A percentile compares a stretch with the other conserved stretches of the same genome.
These are phyloP conservation scores for Chaetothyriales sp. DNA, from an alignment of 2,329 filamentous ascomycete species.

Conservation along the genomic window DNA sequence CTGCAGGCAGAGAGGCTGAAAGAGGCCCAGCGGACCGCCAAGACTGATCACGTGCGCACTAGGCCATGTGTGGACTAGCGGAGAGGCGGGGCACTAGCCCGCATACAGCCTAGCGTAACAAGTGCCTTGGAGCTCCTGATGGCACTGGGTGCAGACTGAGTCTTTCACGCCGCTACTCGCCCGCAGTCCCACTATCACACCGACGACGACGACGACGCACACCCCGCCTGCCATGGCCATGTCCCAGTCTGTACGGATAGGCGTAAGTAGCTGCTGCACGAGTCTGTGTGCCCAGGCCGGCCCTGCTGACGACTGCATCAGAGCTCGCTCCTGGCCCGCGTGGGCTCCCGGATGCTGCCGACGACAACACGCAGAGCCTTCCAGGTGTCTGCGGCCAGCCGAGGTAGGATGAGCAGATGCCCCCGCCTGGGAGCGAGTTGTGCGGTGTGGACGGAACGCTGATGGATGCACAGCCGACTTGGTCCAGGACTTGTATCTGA, in stretches of 20 bases:
- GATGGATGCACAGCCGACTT: slow-evolving; percentile 58
- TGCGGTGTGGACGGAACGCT: neutral
- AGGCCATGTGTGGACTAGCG: neutral
- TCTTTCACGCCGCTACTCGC: neutral
- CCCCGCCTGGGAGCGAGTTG: slow-evolving; percentile 42
- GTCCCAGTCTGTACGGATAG: slow-evolving; percentile 48
- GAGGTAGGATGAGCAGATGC: neutral
- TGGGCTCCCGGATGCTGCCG: slow-evolving; percentile 23
- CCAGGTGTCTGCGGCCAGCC: neutral
- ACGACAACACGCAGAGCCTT: neutral
- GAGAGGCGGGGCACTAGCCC: neutral
- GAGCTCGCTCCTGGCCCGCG: slow-evolving; percentile 49
- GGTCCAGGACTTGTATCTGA: slow-evolving; percentile 94
- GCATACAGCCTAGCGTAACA: neutral
- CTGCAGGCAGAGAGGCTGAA: too few relatives aligned
- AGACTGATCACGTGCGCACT: neutral
- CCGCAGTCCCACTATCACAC: neutral
- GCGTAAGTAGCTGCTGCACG: slow-evolving; percentile 32
- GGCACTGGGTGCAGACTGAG: too few relatives aligned
- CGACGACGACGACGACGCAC: neutral
- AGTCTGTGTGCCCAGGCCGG: slow-evolving; percentile 3
- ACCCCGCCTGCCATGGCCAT: slow-evolving; percentile 23
- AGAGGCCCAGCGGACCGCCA: neutral
- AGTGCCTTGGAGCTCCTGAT: neutral
- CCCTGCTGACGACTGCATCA: slow-evolving; percentile 24